phyloP scores from a whole-genome alignment of 108 stramenopile genomes.

The Cyclotella choctawhatcheeana region DNA sequence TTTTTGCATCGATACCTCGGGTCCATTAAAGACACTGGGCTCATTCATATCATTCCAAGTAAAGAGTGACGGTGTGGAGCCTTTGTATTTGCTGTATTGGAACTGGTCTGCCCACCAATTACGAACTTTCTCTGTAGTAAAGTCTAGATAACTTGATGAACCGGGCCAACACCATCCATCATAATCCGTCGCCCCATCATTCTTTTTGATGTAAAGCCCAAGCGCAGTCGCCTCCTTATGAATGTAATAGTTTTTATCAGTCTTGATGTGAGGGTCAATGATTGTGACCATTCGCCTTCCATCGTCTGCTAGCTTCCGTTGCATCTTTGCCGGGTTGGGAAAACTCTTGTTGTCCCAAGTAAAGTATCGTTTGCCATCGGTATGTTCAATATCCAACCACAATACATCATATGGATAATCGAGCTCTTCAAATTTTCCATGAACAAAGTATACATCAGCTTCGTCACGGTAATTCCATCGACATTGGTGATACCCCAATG shows the following conservation, averaged over 20 bases:
- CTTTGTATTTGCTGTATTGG: conserved; percentile 90
- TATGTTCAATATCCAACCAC: conserved; percentile 99
- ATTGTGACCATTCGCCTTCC: conserved; percentile 99
- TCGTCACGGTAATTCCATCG: conserved; percentile 99
- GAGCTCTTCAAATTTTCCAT: conserved; percentile 92
- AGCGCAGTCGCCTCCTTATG: conserved; percentile 94
- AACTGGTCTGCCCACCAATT: conserved; percentile 98
- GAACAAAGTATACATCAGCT: conserved; percentile 92
- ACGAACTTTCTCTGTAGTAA: conserved; percentile 92
- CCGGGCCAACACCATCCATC: conserved; percentile 99
- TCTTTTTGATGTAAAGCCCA: conserved; percentile 96
- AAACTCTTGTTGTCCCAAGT: conserved; percentile 97
- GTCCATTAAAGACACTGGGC: conserved; percentile 99
- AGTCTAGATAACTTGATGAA: conserved; percentile 97
- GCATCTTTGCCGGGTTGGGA: conserved; percentile 94
- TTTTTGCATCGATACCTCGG: conserved; percentile 98
- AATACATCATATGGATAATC: conserved; percentile 99
- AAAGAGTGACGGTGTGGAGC: conserved; percentile 91
- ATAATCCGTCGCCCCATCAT: conserved; percentile 88
- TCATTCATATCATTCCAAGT: conserved; percentile 99
- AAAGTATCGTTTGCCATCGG: conserved; percentile 99
- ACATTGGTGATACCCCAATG: conserved; percentile 99
- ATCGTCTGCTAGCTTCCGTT: conserved; percentile 83
- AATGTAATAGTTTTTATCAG: conserved; percentile 91
- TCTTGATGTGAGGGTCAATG: conserved; percentile 99